A percentile compares a stretch with the other conserved stretches of the same genome.
Evolutionary conservation across 2,329 filamentous ascomycete genomes (phyloP).

Genomic region (Ilyonectria mors-panacis): DNA sequence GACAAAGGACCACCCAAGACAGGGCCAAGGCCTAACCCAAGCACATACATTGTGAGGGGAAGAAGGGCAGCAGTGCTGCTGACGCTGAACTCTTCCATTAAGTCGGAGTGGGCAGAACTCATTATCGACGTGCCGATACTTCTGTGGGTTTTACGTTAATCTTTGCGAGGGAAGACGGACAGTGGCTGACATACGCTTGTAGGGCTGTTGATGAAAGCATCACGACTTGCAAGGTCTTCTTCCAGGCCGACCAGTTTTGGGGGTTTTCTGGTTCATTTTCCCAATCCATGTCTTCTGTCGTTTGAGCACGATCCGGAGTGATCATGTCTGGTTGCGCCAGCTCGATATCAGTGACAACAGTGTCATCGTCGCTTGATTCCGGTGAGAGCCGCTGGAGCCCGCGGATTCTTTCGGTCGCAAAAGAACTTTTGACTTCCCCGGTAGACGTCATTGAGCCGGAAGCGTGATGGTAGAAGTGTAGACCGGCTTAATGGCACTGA

Average conservation of each 20-base stretch:
- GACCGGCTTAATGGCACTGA: too few relatives aligned
- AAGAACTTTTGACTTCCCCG: too few relatives aligned
- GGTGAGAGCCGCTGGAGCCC: too few relatives aligned
- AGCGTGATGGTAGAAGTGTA: too few relatives aligned
- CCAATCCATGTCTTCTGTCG: constrained; percentile 48
- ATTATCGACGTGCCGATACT: constrained; percentile 69
- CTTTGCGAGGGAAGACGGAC: not conserved
- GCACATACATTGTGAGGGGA: constrained; percentile 71
- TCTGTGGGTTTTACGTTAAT: constrained; percentile 48
- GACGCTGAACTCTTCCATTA: constrained; percentile 69
- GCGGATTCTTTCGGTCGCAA: too few relatives aligned
- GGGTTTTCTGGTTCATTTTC: constrained; percentile 61
- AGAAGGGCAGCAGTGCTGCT: constrained; percentile 69
- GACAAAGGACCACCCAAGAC: constrained; percentile 71
- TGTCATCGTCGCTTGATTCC: too few relatives aligned
- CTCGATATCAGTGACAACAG: constrained; percentile 49
- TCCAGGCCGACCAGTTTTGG: constrained; percentile 64
- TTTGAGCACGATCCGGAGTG: not conserved
- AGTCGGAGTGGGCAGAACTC: constrained; percentile 56
- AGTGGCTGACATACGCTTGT: constrained; percentile 53
- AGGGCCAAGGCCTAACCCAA: constrained; percentile 73
- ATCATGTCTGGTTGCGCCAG: constrained; percentile 19
- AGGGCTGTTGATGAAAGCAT: constrained; percentile 59
- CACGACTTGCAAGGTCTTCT: constrained; percentile 57
- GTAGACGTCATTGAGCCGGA: too few relatives aligned